phyloP scores from a whole-genome alignment of 768 basidiomycete genomes.

The Suillus variegatus region DNA sequence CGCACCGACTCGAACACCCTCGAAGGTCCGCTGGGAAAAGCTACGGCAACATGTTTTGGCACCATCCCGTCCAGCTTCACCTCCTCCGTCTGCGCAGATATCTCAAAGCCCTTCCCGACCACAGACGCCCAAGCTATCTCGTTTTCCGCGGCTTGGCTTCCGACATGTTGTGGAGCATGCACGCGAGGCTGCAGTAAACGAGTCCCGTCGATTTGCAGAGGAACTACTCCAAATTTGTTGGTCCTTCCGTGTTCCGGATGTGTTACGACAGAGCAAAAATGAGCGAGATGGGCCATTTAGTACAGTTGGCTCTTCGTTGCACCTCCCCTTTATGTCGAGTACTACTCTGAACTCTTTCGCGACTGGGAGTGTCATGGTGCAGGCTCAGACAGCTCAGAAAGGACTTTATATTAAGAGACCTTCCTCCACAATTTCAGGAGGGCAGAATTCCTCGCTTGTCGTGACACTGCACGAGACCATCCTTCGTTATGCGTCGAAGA shows the following conservation, averaged over 20 bases:
- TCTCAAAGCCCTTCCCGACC: slow-evolving; percentile 17
- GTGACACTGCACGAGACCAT: slow-evolving; percentile 48
- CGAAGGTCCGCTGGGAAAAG: slow-evolving; percentile 51
- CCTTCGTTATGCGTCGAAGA: slow-evolving; percentile 39
- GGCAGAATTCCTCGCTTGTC: slow-evolving; percentile 38
- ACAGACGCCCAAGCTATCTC: slow-evolving; percentile 51
- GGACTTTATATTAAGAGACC: slow-evolving; percentile 44
- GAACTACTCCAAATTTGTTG: slow-evolving; percentile 60
- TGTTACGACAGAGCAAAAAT: slow-evolving; percentile 18
- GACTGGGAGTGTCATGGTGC: slow-evolving; percentile 24
- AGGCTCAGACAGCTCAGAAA: slow-evolving; percentile 25
- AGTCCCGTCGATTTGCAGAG: slow-evolving; percentile 50
- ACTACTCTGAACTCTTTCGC: slow-evolving; percentile 24
- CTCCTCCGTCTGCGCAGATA: slow-evolving; percentile 13
- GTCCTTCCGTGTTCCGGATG: slow-evolving; percentile 50
- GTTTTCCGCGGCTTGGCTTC: slow-evolving; percentile 53
- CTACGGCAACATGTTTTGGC: slow-evolving; percentile 56
- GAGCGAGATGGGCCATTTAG: slow-evolving; percentile 32
- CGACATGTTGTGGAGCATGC: slow-evolving; percentile 68
- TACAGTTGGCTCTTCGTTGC: slow-evolving; percentile 37
- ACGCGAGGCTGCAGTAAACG: slow-evolving; percentile 50
- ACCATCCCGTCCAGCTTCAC: slow-evolving; percentile 22
- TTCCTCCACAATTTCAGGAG: slow-evolving; percentile 40
- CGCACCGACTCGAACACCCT: slow-evolving; percentile 26
- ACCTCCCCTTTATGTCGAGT: slow-evolving; percentile 45